Evolutionary conservation across 148 eudicot species (phyloP), one percentile per base, ranked within the genome.

Genomic region (Agrostemma githago): DNA sequence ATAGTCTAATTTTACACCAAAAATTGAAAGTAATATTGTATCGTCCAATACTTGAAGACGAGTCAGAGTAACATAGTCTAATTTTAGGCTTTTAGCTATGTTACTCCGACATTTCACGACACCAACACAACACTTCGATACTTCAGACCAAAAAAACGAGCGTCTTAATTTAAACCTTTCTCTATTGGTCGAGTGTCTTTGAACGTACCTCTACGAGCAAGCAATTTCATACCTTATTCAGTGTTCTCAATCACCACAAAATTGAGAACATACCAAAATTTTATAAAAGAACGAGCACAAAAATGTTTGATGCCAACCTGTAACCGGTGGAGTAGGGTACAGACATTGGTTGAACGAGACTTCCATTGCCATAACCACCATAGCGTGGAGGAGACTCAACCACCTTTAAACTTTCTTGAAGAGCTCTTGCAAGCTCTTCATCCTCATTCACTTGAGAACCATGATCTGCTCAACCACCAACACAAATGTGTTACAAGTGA

Each of bases 341-440:
- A 37, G 94, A 88, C 80, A 64, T 66, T 63, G 88, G 87, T 44
- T 85, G 89, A 73, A 78, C 74, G 61, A 76, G 19, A 82, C 72
- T 70, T 5, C 42, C 72, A 48, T 82, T 82, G 75, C 89, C 90
- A 71, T 77, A 82, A 76, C 83, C 90, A 76, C 83, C 90, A 81
- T 86, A 57, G 68, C 78, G 76, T 71, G 96, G 91, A 67, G 91
- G 88, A 71, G 97, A 86, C 57, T 83, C 88, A 74, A 89, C 66
- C 77, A 89, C 66, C 77, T 85, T 86, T 79, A 89, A 66, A 82
- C 94, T 95, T 82, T 95, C 99, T 75, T 95, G 96, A 77, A 95
- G 76, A 74, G 96, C 96, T 77, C 85, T 95, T 12, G 97, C 97
- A 57, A 95, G 91, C 76, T 72, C 87, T 80, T 95, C 99, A 79